Evolutionary conservation across 2,329 filamentous ascomycete genomes (phyloP).

Genomic region (Colletotrichum higginsianum): DNA sequence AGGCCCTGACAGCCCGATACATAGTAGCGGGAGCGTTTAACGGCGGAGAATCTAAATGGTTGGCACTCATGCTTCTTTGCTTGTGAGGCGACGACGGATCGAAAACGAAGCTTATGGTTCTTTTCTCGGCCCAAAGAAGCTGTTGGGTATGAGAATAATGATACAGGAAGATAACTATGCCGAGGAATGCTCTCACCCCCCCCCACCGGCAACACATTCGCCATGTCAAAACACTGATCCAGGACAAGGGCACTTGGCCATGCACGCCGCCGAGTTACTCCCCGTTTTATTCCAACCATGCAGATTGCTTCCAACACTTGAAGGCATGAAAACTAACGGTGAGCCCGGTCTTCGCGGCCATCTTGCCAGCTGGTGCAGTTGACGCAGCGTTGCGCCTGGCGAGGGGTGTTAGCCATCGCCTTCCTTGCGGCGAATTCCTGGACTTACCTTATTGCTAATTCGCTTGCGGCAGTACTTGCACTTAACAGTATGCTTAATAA

Average conservation of each 20-base stretch:
- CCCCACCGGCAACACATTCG: background rate
- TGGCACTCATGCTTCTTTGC: background rate
- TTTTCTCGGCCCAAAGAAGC: too few species aligned
- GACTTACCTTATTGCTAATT: constrained; percentile 73
- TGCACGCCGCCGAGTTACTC: background rate
- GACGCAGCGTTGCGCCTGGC: constrained; percentile 60
- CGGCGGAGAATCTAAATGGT: background rate
- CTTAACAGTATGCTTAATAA: constrained; percentile 79
- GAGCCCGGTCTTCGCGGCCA: constrained; percentile 60
- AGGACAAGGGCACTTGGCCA: background rate
- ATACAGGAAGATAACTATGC: background rate
- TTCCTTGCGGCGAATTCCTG: too few species aligned
- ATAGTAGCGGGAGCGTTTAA: background rate
- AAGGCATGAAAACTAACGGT: constrained; percentile 13
- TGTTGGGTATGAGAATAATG: background rate
- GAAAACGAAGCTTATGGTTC: background rate
- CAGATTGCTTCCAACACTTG: background rate
- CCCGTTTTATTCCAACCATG: too few species aligned
- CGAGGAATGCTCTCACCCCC: background rate
- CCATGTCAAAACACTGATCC: background rate
- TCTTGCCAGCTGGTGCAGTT: constrained; percentile 68
- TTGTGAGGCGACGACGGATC: background rate
- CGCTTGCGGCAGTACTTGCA: constrained; percentile 77
- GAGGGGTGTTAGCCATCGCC: background rate
- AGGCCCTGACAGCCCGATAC: background rate